These are phyloP conservation scores for Phanerochaete carnosa DNA, from an alignment of 768 basidiomycete species.

Conservation along the genomic window DNA sequence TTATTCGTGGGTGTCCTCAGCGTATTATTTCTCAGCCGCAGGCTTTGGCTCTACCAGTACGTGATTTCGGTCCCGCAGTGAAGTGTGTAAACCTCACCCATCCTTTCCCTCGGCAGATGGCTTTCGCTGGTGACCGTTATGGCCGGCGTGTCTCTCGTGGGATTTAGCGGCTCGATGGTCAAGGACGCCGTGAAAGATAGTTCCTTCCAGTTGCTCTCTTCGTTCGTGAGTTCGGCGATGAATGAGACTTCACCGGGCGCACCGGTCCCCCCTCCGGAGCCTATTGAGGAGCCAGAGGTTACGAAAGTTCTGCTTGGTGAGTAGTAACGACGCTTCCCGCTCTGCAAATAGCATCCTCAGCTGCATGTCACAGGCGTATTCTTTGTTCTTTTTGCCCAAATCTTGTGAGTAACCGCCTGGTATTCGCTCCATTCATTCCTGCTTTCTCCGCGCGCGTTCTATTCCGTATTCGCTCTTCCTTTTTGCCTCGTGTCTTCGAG, in stretches of 20 bases:
- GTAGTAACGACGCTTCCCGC: constrained; percentile 17
- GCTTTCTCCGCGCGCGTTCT: background rate
- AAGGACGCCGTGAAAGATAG: constrained; percentile 64
- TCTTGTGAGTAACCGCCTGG: constrained; percentile 63
- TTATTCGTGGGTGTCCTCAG: constrained; percentile 91
- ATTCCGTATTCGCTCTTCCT: background rate
- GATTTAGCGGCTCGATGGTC: constrained; percentile 84
- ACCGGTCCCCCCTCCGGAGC: constrained; percentile 37
- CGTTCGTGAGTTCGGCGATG: constrained; percentile 16
- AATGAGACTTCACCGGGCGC: constrained; percentile 15
- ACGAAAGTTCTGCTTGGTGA: constrained; percentile 72
- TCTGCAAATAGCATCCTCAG: background rate
- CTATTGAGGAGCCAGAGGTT: constrained; percentile 57
- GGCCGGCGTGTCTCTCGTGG: constrained; percentile 78
- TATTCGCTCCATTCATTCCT: background rate
- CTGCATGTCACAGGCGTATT: constrained; percentile 62
- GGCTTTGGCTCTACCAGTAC: constrained; percentile 85
- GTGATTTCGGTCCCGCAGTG: constrained; percentile 11
- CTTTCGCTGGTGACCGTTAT: constrained; percentile 86
- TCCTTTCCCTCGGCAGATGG: constrained; percentile 57
- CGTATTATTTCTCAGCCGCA: constrained; percentile 85
- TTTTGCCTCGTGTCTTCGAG: background rate
- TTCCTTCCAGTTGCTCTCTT: constrained; percentile 27
- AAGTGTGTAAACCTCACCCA: background rate
- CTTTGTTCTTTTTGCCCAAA: constrained; percentile 89